These are phyloP conservation scores for Penicillium roqueforti DNA, from an alignment of 495 filamentous ascomycete species.

Conservation along the genomic window DNA sequence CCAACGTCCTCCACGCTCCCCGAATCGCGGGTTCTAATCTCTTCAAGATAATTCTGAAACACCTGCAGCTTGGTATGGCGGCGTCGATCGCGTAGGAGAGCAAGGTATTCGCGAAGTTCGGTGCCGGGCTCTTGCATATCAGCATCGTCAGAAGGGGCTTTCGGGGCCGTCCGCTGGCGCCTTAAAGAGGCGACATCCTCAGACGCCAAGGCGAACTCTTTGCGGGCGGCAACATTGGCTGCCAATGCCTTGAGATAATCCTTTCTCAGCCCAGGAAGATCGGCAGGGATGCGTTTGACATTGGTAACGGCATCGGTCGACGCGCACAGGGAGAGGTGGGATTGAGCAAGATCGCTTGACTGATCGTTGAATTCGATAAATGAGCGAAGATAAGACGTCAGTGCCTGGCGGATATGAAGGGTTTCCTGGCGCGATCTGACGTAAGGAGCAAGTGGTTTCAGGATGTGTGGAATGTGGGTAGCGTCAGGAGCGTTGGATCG, in stretches of 20 bases:
- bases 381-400: conserved; percentile 42
- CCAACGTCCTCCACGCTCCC: conserved; percentile 48
- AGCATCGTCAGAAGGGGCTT: conserved; percentile 16
- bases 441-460: conserved; percentile 43
- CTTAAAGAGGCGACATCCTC: conserved; percentile 24
- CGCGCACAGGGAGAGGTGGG: conserved; percentile 37
- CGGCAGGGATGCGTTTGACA: conserved; percentile 38
- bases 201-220: conserved; percentile 39
- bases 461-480: conserved; percentile 40
- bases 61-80: conserved; percentile 51
- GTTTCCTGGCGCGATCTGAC: conserved; percentile 43
- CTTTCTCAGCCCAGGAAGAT: conserved; percentile 38
- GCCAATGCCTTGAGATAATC: conserved; percentile 57
- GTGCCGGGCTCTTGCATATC: conserved; percentile 28
- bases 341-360: conserved; percentile 21
- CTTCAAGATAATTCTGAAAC: conserved; percentile 47
- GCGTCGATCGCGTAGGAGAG: conserved; percentile 52
- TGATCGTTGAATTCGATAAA: conserved; percentile 36
- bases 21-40: conserved; percentile 36
- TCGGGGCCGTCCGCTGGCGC: conserved; percentile 13
- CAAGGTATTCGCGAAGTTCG: conserved; percentile 48
- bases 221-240: conserved; percentile 52
- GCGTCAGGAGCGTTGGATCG: conserved; percentile 14
- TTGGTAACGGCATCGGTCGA: conserved; percentile 31
- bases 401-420: conserved; percentile 42